Evolutionary conservation across 495 filamentous ascomycete species (phyloP).

Genomic region (Aspergillus panamensis): DNA sequence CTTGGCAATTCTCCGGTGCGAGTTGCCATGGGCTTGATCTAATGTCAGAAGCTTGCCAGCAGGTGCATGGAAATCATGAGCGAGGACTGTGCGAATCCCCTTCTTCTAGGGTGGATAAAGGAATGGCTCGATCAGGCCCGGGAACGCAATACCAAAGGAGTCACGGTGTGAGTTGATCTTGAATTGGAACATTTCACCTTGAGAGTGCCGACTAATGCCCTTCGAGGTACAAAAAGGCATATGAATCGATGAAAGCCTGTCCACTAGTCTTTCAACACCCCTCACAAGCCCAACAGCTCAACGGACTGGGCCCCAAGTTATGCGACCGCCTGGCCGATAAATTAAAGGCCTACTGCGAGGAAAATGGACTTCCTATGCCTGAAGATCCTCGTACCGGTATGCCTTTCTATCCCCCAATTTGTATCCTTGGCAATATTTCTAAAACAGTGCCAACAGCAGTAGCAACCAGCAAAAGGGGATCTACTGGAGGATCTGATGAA

Average conservation of each 20-base stretch:
- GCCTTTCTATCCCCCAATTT: background rate
- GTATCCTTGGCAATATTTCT: slow-evolving; percentile 1
- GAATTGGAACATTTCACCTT: background rate
- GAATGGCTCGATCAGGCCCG: slow-evolving; percentile 76
- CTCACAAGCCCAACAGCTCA: slow-evolving; percentile 66
- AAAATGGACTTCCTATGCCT: slow-evolving; percentile 71
- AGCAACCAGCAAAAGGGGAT: slow-evolving; percentile 40
- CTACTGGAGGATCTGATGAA: slow-evolving; percentile 36
- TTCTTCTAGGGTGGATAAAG: slow-evolving; percentile 71
- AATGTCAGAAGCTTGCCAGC: background rate
- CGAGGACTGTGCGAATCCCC: slow-evolving; percentile 63
- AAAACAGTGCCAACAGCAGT: slow-evolving; percentile 13
- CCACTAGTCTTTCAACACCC: slow-evolving; percentile 73
- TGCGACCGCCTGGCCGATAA: slow-evolving; percentile 68
- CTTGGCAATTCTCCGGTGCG: background rate
- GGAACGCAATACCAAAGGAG: slow-evolving; percentile 67
- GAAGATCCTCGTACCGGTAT: slow-evolving; percentile 45
- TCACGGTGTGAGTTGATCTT: slow-evolving; percentile 48
- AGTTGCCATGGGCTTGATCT: background rate
- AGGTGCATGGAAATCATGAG: slow-evolving; percentile 30
- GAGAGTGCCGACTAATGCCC: slow-evolving; percentile 14
- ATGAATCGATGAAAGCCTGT: slow-evolving; percentile 76
- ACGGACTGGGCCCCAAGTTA: slow-evolving; percentile 68
- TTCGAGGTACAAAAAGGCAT: slow-evolving; percentile 69
- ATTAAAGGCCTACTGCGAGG: slow-evolving; percentile 60